Evolutionary conservation across 768 basidiomycete genomes (phyloP), one percentile per base, ranked within the genome.

Genomic region (Rhizopogon vesiculosus): DNA sequence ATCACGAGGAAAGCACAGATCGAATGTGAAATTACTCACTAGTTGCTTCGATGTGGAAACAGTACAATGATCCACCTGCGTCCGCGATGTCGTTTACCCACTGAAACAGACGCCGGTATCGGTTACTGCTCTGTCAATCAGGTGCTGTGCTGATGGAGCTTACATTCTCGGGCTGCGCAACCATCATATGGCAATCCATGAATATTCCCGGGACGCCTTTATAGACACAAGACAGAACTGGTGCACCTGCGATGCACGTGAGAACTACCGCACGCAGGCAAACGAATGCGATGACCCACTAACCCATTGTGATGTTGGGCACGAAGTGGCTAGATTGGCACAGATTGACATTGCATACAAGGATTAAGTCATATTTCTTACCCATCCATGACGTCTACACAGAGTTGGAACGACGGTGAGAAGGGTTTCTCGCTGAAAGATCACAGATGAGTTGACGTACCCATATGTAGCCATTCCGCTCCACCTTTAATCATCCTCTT

Each of bases 181-280:
- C 97, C 97, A 99, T 99, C 97, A 98, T 98, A 73, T 99, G 97
- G 72, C 95, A 98, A 72, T 99, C 97, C 96, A 99, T 98, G 77
- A 94, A 98, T 63, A 98, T 97, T 52, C 84, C 91, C 2, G 96
- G 95, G 19, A 98, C 83, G 38, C 85, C 83, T 70, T 93, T 93
- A 52, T 81, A 77, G 19, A 99, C 86, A 61, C 87, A 91, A 31
- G 89, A 78, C 33, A 98, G 81, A 48, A 98, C 82, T 7, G 96
- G 95, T 35, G 91, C 86, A 56, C 95, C 92, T 93, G 68, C 3
- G 19, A 31, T 12, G 35, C 42, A 40, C 10, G 56, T 70, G 59
- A 64, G 45, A 22, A 41, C 22, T 35, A 16, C 19, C 22, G 13
- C 12, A 38, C 16, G 53, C 52, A 33, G 15, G 56, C 43, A 42